Evolutionary conservation across 352 stramenopile species (phyloP).

Genomic region (Globisporangium splendens): DNA sequence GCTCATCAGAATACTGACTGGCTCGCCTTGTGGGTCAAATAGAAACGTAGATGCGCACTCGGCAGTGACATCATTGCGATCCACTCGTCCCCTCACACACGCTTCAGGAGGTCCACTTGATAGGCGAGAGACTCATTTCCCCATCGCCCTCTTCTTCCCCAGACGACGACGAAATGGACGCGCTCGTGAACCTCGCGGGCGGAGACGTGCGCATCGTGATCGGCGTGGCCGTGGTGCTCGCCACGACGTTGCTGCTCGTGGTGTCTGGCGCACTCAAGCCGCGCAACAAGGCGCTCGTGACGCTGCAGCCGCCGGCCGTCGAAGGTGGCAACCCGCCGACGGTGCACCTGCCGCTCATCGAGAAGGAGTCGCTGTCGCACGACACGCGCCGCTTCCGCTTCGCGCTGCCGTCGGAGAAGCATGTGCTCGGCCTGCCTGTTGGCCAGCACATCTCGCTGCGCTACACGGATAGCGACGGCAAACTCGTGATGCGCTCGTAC

Average conservation of each 20-base stretch:
- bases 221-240: conserved; percentile 43
- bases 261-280: conserved; percentile 38
- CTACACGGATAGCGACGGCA: conserved; percentile 83
- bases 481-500: conserved; percentile 93
- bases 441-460: conserved; percentile 94
- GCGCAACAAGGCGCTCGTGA: conserved; percentile 35
- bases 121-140: conserved; percentile 4
- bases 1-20: no score
- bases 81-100: neutral
- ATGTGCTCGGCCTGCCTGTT: conserved; percentile 90
- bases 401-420: conserved; percentile 71
- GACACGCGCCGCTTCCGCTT: conserved; percentile 95
- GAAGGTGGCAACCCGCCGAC: conserved; percentile 30
- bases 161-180: conserved; percentile 41
- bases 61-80: conserved; percentile 6
- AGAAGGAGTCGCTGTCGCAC: conserved; percentile 91
- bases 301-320: conserved; percentile 38
- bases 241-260: conserved; percentile 39
- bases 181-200: conserved; percentile 33
- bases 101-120: neutral
- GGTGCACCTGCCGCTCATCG: conserved; percentile 77
- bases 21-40: no score
- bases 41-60: no score
- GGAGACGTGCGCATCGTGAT: conserved; percentile 46
- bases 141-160: neutral